Percentiles rank a stretch among this genome's conserved stretches.
Evolutionary conservation across 768 basidiomycete genomes (phyloP).

Genomic region (Termitomyces sp.): DNA sequence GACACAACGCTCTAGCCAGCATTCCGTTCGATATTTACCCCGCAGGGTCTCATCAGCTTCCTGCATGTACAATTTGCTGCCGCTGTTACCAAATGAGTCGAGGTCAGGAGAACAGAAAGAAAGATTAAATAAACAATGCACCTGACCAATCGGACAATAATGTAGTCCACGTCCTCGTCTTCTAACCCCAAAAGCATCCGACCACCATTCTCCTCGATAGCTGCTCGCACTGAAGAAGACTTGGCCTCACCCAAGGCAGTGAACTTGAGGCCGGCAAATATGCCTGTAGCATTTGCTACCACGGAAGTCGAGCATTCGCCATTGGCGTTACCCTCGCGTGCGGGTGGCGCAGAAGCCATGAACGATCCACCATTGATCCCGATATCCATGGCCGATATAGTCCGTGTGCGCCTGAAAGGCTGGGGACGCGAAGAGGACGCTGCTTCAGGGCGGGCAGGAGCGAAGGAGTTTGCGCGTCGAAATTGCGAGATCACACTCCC

Average conservation of each 20-base stretch:
- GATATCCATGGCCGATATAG: constrained; percentile 18
- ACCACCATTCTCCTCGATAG: constrained; percentile 62
- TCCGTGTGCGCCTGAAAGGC: constrained; percentile 45
- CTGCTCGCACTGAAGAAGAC: constrained; percentile 48
- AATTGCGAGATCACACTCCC: constrained; percentile 56
- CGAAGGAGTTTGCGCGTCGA: constrained; percentile 64
- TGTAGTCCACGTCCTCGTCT: constrained; percentile 54
- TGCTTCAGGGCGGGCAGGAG: constrained; percentile 28
- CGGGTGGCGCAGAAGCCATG: constrained; percentile 10
- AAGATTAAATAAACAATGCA: constrained; percentile 23
- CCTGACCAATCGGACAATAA: constrained; percentile 76
- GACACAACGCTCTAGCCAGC: constrained; percentile 89
- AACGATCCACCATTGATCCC: constrained; percentile 3
- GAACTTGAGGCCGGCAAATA: constrained; percentile 59
- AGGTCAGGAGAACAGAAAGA: neutral
- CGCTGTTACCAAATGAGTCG: constrained; percentile 37
- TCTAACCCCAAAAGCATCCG: constrained; percentile 39
- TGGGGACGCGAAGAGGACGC: constrained; percentile 25
- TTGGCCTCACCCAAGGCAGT: constrained; percentile 67
- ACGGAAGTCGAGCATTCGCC: constrained; percentile 19
- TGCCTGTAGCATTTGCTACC: constrained; percentile 12
- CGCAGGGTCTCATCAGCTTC: constrained; percentile 47
- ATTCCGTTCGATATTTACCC: constrained; percentile 78
- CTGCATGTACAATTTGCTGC: constrained; percentile 61
- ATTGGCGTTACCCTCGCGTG: constrained; percentile 10